phyloP scores from a whole-genome alignment of 192 early-diverging fungal species.

The Linnemannia schmuckeri region DNA sequence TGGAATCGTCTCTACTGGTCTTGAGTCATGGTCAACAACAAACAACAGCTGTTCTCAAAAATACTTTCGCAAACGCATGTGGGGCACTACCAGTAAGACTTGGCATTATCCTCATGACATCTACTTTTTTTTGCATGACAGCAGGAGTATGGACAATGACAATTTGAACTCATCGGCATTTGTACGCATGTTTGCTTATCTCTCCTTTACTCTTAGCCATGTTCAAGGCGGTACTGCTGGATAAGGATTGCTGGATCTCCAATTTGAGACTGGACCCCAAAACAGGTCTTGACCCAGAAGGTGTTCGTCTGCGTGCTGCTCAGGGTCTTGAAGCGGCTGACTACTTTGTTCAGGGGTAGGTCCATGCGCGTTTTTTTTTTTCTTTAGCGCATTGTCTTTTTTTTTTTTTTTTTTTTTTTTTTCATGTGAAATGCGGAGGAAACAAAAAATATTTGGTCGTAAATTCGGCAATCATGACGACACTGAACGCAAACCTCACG shows the following conservation, averaged over 20 bases:
- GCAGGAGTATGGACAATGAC: not conserved
- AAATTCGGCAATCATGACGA: constrained; percentile 11
- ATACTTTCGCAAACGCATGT: constrained; percentile 90
- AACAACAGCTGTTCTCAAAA: constrained; percentile 76
- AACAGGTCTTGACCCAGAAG: constrained; percentile 89
- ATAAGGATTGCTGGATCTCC: constrained; percentile 89
- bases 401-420: not conserved
- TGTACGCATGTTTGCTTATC: constrained; percentile 6
- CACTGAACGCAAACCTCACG: not conserved
- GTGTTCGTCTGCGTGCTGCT: constrained; percentile 86
- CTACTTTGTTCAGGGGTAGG: constrained; percentile 88
- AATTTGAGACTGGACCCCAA: constrained; percentile 86
- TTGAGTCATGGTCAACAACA: constrained; percentile 89
- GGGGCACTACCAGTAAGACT: constrained; percentile 78
- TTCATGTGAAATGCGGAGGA: not conserved
- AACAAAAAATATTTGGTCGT: not conserved
- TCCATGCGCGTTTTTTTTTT: not conserved
- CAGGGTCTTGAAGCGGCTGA: constrained; percentile 90
- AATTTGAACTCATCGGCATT: not conserved
- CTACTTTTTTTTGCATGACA: not conserved
- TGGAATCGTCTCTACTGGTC: constrained; percentile 88
- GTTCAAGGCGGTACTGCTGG: constrained; percentile 86
- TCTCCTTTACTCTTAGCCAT: constrained; percentile 62
- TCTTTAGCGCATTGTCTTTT: not conserved
- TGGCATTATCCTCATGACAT: not conserved